Evolutionary conservation across 2,329 filamentous ascomycete genomes (phyloP).

Genomic region (Ascochyta koolunga): DNA sequence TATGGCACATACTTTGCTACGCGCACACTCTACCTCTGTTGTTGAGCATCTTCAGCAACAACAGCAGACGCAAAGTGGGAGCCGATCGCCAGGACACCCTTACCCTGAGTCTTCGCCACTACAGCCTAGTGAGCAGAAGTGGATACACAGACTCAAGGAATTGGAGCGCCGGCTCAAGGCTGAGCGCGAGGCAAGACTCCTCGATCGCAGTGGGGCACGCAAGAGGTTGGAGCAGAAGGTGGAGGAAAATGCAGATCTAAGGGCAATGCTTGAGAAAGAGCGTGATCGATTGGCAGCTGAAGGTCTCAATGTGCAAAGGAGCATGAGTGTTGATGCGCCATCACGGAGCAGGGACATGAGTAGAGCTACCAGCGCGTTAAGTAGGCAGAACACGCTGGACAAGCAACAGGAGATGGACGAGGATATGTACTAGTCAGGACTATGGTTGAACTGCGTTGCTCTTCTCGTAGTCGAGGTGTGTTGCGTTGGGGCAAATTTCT

Average conservation of each 20-base stretch:
- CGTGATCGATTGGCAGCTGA: conserved; percentile 43
- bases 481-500: background rate
- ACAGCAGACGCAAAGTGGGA: conserved; percentile 8
- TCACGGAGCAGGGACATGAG: conserved; percentile 17
- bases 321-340: conserved; percentile 25
- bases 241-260: conserved; percentile 73
- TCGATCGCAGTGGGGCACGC: conserved; percentile 83
- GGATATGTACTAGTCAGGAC: conserved; percentile 12
- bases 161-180: conserved; percentile 87
- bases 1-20: conserved; percentile 59
- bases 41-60: conserved; percentile 51
- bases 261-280: conserved; percentile 67
- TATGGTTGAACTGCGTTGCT: too few relatives aligned
- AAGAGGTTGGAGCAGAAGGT: conserved; percentile 79
- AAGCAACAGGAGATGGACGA: conserved; percentile 10
- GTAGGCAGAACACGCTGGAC: conserved; percentile 14
- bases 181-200: conserved; percentile 82
- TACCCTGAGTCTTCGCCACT: conserved; percentile 46
- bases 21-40: conserved; percentile 60
- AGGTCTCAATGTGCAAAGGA: conserved; percentile 20
- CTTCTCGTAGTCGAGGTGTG: background rate
- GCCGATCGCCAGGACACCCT: conserved; percentile 31
- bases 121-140: conserved; percentile 70
- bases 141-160: conserved; percentile 84
- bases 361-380: conserved; percentile 30